Conservation (phyloP, 805 yeast genomes). For the Candida hispaniensis region DNA sequence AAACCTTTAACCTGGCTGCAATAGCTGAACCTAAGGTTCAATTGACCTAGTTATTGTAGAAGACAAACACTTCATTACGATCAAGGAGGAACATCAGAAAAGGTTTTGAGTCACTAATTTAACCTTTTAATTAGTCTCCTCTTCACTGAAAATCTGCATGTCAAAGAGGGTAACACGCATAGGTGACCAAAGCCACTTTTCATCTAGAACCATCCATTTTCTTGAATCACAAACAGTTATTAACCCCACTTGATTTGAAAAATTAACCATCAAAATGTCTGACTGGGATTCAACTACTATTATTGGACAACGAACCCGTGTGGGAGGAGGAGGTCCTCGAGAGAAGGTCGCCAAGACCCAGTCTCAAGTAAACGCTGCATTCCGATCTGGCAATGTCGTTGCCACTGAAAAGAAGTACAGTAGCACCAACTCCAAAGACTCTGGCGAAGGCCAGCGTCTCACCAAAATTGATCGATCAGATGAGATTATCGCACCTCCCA, state of each 20-base stretch:
- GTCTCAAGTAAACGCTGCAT: conserved; percentile 80
- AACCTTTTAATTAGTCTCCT: conserved; percentile 6
- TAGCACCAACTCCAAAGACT: conserved; percentile 44
- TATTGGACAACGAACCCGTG: conserved; percentile 81
- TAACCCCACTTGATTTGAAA: not conserved
- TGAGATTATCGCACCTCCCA: conserved; percentile 87
- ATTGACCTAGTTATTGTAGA: too few species aligned
- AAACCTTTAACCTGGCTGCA: too few species aligned
- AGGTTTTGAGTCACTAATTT: conserved; percentile 12
- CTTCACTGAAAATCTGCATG: not conserved
- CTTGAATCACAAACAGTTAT: not conserved
- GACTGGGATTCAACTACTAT: conserved; percentile 85
- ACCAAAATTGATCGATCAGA: conserved; percentile 89
- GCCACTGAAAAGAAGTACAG: conserved; percentile 91
- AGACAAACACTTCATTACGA: too few species aligned
- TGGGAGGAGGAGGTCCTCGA: conserved; percentile 83
- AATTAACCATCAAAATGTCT: conserved; percentile 19
- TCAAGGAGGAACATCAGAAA: too few species aligned
- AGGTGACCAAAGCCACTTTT: too few species aligned
- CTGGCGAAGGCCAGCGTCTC: conserved; percentile 87
- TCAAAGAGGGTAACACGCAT: not conserved
- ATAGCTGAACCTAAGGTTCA: too few species aligned
- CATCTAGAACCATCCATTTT: not conserved
- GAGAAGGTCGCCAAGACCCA: conserved; percentile 69
- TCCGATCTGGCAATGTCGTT: conserved; percentile 81